phyloP scores from a whole-genome alignment of 225 moss, liverwort and hornwort genomes.

The Neckera pumila region DNA sequence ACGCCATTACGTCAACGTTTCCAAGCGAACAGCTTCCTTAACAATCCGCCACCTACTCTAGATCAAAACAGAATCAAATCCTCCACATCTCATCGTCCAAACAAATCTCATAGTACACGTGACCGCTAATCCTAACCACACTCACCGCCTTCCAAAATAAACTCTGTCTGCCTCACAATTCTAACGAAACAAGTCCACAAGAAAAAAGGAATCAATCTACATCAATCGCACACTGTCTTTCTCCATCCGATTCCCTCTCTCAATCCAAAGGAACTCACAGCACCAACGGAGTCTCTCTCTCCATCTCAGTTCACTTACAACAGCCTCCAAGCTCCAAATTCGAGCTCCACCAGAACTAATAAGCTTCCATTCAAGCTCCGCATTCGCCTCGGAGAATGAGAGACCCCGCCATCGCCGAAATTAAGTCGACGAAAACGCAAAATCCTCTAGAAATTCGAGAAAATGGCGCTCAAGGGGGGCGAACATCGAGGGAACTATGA shows the following conservation, averaged over 20 bases:
- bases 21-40: not conserved
- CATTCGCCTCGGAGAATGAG: not conserved
- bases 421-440: not conserved
- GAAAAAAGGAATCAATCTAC: not conserved
- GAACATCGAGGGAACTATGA: not conserved
- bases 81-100: not conserved
- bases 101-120: not conserved
- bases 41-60: not conserved
- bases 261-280: not conserved
- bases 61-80: not conserved
- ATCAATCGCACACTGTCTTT: not conserved
- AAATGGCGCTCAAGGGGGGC: not conserved
- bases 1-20: not conserved
- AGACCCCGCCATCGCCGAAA: slow-evolving; percentile 2
- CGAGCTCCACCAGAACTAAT: not conserved
- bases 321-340: not conserved
- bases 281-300: not conserved
- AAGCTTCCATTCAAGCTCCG: not conserved
- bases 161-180: not conserved
- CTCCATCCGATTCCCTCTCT: not conserved
- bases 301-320: not conserved
- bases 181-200: not conserved
- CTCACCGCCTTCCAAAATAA: not conserved
- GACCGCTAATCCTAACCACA: not conserved
- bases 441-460: not conserved